phyloP scores from a whole-genome alignment of 148 eudicot species.

The Chenopodium berlandieri region DNA sequence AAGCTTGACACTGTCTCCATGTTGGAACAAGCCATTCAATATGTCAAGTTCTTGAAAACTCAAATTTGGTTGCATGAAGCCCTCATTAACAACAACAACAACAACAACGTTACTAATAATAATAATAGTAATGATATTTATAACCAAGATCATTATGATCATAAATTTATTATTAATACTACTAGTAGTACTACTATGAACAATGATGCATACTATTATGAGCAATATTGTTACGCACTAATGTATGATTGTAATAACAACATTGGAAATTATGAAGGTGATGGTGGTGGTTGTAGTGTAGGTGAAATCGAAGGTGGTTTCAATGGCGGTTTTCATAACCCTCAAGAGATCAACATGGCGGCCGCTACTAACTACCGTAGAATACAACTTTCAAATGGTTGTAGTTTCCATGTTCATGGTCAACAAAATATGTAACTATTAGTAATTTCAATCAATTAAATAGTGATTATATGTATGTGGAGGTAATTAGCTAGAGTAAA shows the following conservation, averaged over 20 bases:
- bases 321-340: not conserved
- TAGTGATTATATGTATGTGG: too few species aligned
- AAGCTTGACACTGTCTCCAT: constrained; percentile 73
- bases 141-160: not conserved
- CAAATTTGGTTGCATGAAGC: constrained; percentile 61
- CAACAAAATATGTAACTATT: not conserved
- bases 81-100: constrained; percentile 23
- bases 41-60: constrained; percentile 62
- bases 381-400: not conserved
- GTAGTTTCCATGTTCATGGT: not conserved
- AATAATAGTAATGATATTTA: not conserved
- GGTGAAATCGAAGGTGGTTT: not conserved
- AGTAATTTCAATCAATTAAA: too few species aligned
- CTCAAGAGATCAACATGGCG: not conserved
- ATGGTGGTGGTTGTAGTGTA: not conserved
- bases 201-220: not conserved
- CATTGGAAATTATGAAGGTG: not conserved
- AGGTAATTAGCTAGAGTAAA: too few species aligned
- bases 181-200: not conserved
- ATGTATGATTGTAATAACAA: constrained; percentile 4
- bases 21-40: constrained; percentile 67
- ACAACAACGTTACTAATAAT: not conserved
- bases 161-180: not conserved
- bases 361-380: too few species aligned
- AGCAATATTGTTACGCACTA: not conserved